Conservation (phyloP, 352 stramenopile species). For the Saprolegnia diclina region DNA sequence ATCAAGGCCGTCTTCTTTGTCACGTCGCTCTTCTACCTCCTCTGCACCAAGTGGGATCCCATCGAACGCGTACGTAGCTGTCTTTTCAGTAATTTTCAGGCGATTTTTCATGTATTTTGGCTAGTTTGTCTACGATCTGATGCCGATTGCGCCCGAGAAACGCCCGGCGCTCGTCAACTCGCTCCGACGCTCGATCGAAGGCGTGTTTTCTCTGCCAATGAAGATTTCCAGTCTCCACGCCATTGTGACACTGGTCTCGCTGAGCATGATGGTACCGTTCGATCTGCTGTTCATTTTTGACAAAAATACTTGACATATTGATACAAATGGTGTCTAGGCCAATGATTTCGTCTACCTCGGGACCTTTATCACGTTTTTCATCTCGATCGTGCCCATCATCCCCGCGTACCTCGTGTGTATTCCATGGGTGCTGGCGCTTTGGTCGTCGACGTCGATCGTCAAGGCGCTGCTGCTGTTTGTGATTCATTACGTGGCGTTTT, state of each 20-base stretch:
- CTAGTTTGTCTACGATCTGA: conserved; percentile 46
- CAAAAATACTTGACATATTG: no score
- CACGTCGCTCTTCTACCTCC: conserved; percentile 79
- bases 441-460: conserved; percentile 72
- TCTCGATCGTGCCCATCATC: conserved; percentile 85
- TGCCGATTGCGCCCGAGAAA: conserved; percentile 63
- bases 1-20: conserved; percentile 86
- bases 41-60: conserved; percentile 82
- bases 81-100: neutral
- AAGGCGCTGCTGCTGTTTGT: conserved; percentile 72
- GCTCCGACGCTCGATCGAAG: conserved; percentile 73
- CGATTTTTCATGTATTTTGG: neutral
- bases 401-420: conserved; percentile 80
- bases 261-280: conserved; percentile 63
- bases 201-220: conserved; percentile 81
- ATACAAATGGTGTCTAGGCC: conserved; percentile 46
- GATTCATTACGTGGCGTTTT: conserved; percentile 82
- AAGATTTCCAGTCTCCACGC: conserved; percentile 86
- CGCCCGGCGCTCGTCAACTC: conserved; percentile 66
- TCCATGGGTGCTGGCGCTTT: conserved; percentile 74
- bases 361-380: conserved; percentile 81
- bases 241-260: conserved; percentile 83
- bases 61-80: conserved; percentile 48
- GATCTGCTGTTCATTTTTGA: no score
- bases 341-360: conserved; percentile 83